phyloP scores from a whole-genome alignment of 1,284 basidiomycete genomes.

The Papiliotrema nemorosa region DNA sequence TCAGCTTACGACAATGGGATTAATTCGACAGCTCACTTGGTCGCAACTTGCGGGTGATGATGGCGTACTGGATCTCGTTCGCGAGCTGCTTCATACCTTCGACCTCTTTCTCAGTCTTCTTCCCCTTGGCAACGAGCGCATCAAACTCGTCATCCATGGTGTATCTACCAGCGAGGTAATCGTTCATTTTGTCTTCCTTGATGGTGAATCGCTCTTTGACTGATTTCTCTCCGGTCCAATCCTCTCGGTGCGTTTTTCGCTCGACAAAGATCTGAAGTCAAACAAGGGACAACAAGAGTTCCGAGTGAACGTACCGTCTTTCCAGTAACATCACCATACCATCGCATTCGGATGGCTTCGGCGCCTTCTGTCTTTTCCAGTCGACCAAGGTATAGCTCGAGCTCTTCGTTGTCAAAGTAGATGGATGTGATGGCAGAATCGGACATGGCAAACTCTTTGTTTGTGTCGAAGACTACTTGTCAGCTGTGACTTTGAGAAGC shows the following conservation, averaged over 20 bases:
- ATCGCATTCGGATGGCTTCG: slow-evolving; percentile 90
- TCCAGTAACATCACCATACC: slow-evolving; percentile 91
- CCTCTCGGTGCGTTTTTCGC: slow-evolving; percentile 97
- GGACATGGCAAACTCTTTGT: slow-evolving; percentile 86
- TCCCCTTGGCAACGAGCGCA: slow-evolving; percentile 80
- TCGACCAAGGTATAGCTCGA: slow-evolving; percentile 96
- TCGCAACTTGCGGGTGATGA: slow-evolving; percentile 74
- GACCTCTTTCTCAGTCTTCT: slow-evolving; percentile 90
- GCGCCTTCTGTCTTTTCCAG: slow-evolving; percentile 98
- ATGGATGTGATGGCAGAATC: slow-evolving; percentile 68
- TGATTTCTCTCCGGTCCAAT: slow-evolving; percentile 99
- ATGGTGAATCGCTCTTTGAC: slow-evolving; percentile 98
- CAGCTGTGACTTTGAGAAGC: background rate
- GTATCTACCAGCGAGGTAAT: slow-evolving; percentile 83
- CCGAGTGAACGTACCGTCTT: slow-evolving; percentile 60
- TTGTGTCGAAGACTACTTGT: slow-evolving; percentile 79
- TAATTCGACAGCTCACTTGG: slow-evolving; percentile 61
- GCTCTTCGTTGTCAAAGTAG: slow-evolving; percentile 79
- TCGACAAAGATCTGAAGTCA: slow-evolving; percentile 83
- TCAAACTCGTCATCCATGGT: slow-evolving; percentile 95
- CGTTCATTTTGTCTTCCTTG: slow-evolving; percentile 92
- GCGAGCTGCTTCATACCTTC: slow-evolving; percentile 95
- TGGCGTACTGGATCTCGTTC: slow-evolving; percentile 89
- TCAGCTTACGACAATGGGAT: background rate
- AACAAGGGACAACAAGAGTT: background rate